Evolutionary conservation across 106 monocot species (phyloP).

Genomic region (Dioscorea zingiberensis): DNA sequence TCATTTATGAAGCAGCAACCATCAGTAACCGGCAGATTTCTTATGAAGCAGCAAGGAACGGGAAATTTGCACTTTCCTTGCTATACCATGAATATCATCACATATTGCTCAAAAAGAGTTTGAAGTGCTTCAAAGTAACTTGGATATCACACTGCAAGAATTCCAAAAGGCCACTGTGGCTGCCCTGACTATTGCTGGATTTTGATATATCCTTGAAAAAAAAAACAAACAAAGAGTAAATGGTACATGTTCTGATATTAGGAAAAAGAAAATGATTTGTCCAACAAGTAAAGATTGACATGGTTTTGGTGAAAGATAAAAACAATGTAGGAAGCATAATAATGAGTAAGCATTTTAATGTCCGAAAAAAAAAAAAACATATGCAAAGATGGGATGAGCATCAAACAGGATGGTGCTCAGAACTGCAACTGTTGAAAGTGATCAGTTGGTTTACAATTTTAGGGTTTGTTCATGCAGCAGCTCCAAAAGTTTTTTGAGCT

Average conservation of each 20-base stretch:
- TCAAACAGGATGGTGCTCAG: neutral
- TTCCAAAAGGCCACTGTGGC: constrained; percentile 63
- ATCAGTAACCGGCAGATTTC: no score
- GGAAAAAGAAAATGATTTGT: neutral
- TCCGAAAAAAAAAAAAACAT: neutral
- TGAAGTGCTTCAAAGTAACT: constrained; percentile 49
- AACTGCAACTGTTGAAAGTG: neutral
- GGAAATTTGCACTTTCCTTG: no score
- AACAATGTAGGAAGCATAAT: neutral
- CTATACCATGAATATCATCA: no score
- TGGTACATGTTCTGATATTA: neutral
- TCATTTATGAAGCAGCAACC: no score
- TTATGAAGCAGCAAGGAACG: no score
- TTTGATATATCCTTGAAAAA: constrained; percentile 63
- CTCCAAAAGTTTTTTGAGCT: no score
- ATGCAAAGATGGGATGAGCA: neutral
- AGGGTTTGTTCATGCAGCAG: no score
- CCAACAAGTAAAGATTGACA: neutral
- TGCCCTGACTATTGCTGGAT: constrained; percentile 56
- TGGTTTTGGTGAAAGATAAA: neutral
- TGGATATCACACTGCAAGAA: constrained; percentile 58
- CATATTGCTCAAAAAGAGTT: neutral
- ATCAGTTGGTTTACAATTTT: no score
- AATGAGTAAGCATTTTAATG: neutral
- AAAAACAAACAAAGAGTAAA: neutral